Conservation (phyloP, 2,329 filamentous ascomycete genomes). For the Talaromyces albobiverticillius region DNA sequence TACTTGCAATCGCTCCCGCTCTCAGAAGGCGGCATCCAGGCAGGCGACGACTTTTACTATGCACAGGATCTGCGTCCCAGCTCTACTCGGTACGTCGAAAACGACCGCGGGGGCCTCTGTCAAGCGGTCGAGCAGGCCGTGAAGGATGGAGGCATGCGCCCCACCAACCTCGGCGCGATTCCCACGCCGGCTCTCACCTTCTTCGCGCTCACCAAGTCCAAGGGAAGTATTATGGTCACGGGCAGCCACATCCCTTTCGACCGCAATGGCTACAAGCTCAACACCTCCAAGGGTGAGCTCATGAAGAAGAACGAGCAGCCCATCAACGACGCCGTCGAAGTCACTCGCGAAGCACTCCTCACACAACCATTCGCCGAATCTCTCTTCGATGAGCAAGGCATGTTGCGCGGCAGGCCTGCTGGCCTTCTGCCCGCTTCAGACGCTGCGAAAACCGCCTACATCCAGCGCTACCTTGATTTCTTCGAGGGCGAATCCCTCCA, state of each 20-base stretch:
- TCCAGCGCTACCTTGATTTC: conserved; percentile 30
- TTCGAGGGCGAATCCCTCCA: conserved; percentile 27
- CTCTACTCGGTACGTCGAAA: conserved; percentile 28
- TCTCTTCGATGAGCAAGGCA: conserved; percentile 27
- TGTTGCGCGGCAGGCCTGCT: conserved; percentile 21
- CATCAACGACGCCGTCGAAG: conserved; percentile 27
- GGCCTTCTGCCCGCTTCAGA: conserved; percentile 17
- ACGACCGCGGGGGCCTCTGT: conserved; percentile 27
- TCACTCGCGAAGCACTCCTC: conserved; percentile 24
- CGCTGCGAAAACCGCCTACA: conserved; percentile 25
- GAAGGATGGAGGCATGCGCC: conserved; percentile 26
- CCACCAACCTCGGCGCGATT: conserved; percentile 31
- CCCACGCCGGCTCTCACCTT: conserved; percentile 31
- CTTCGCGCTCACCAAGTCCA: conserved; percentile 26
- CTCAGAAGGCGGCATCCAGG: conserved; percentile 26
- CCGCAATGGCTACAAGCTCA: conserved; percentile 34
- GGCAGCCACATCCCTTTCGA: conserved; percentile 35
- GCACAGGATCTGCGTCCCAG: conserved; percentile 33
- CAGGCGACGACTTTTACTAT: conserved; percentile 32
- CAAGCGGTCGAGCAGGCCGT: conserved; percentile 31
- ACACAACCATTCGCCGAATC: conserved; percentile 25
- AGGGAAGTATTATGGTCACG: conserved; percentile 35
- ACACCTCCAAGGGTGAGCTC: conserved; percentile 31
- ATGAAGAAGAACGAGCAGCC: conserved; percentile 31
- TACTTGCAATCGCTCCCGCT: conserved; percentile 28